Evolutionary conservation across 1,284 basidiomycete genomes (phyloP), one percentile per base, ranked within the genome.

Genomic region (Microstroma glucosiphilum): DNA sequence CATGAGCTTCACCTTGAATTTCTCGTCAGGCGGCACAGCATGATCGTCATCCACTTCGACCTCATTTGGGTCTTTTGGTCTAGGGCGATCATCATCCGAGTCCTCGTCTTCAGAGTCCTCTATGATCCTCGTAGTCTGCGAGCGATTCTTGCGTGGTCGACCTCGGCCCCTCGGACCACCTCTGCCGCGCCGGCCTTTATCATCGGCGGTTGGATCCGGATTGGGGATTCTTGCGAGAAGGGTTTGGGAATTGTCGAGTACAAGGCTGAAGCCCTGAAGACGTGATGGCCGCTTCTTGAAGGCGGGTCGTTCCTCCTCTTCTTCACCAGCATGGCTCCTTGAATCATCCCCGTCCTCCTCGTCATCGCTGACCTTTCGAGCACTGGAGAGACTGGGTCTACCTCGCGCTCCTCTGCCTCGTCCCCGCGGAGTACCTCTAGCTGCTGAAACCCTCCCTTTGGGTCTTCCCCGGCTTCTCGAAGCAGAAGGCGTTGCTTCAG

Each of bases 1-100:
- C 60, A 89, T 87, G 73, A 94, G 85, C 69, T 84, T 86, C 60
- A 88, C 88, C 0, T 86, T 85, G 69, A 86, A 87, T 60, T 60
- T 62, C 56, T 21, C 26, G n/a, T 57, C 19, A 19, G 30, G 19
- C 57, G 40, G 41, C 3, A 40, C 57, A 17, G 17, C 55, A 19
- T 19, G 9, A 11, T 40, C 55, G 40, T 30, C 55, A n/a, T 17
- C 30, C 17, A 13, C 23, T 4, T 25, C 12, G 26, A 37, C 54
- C 17, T 25, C 54, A n/a, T 25, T 6, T 26, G 12, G 25, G 9
- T 23, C 40, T 7, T 21, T 19, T 6, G 57, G 30, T 13, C 21
- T 19, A 17, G 21, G 26, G 11, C 40, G 57, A 37, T 37, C 57
- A 17, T 58, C 57, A n/a, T 19, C n/a, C 13, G 30, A 37, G 12